These are phyloP conservation scores for Ogataea pilisensis DNA, from an alignment of 805 yeast species.

Conservation along the genomic window DNA sequence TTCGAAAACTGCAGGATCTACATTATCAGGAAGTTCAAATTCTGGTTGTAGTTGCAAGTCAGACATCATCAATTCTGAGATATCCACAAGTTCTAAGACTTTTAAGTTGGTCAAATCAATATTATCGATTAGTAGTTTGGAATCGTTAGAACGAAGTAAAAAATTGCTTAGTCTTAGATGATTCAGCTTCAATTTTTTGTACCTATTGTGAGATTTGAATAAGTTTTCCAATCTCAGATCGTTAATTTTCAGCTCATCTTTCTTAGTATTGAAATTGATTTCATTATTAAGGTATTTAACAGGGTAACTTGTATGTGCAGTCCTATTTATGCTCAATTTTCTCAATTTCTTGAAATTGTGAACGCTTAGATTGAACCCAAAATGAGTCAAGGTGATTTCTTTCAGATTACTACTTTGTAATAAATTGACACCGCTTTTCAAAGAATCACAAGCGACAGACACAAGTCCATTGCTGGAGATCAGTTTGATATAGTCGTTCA, in stretches of 20 bases:
- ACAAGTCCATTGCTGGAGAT: conserved; percentile 7
- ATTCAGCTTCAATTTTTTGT: conserved; percentile 8
- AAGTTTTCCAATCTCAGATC: conserved; percentile 5
- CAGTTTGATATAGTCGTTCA: conserved; percentile 7
- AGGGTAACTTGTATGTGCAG: conserved; percentile 10
- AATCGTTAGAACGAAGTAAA: conserved; percentile 13
- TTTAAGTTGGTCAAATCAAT: conserved; percentile 15
- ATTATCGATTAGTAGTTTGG: conserved; percentile 5
- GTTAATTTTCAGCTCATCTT: conserved; percentile 3
- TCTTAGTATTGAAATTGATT: conserved; percentile 5
- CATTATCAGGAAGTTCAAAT: conserved; percentile 10
- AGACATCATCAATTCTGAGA: conserved; percentile 14
- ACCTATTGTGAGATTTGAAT: background rate
- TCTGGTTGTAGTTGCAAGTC: conserved; percentile 4
- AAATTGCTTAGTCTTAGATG: conserved; percentile 16
- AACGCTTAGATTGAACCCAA: conserved; percentile 2
- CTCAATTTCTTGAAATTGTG: conserved; percentile 8
- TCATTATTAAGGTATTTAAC: conserved; percentile 6
- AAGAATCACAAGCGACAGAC: conserved; percentile 13
- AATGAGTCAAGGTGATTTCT: conserved; percentile 6
- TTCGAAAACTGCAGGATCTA: conserved; percentile 13
- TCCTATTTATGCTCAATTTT: conserved; percentile 11
- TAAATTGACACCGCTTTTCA: conserved; percentile 2
- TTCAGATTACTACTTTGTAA: conserved; percentile 2
- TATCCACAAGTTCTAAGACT: conserved; percentile 15